A percentile compares a stretch with the other conserved stretches of the same genome.
These are phyloP conservation scores for Eustoma russellianum DNA, from an alignment of 257 asterid genomes.

Conservation along the genomic window DNA sequence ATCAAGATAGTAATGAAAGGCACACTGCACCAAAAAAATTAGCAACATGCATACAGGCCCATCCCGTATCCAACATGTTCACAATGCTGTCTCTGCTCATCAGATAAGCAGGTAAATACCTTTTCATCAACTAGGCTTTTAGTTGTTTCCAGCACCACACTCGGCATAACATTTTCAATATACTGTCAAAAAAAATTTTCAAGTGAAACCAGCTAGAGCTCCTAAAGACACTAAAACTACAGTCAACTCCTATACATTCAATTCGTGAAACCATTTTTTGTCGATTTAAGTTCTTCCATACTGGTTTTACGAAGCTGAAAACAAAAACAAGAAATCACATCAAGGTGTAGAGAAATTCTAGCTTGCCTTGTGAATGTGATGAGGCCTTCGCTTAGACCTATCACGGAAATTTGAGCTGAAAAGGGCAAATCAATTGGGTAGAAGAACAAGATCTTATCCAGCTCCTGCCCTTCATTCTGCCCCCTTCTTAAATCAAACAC, in stretches of 20 bases:
- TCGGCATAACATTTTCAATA: too few relatives aligned
- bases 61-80: neutral
- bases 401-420: conserved; percentile 72
- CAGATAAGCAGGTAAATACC: neutral
- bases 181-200: too few relatives aligned
- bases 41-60: neutral
- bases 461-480: conserved; percentile 91
- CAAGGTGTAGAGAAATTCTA: neutral
- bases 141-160: too few relatives aligned
- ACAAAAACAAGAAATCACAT: too few relatives aligned
- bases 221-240: neutral
- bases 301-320: too few relatives aligned
- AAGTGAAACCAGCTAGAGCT: too few relatives aligned
- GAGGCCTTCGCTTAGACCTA: conserved; percentile 90
- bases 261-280: too few relatives aligned
- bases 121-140: too few relatives aligned
- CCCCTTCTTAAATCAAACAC: conserved; percentile 96
- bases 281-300: too few relatives aligned
- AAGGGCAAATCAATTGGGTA: conserved; percentile 76
- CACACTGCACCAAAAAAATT: too few relatives aligned
- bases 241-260: too few relatives aligned
- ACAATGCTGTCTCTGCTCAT: neutral
- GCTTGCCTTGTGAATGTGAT: conserved; percentile 81
- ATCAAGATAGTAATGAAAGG: too few relatives aligned
- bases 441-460: conserved; percentile 90